Evolutionary conservation across 805 yeast genomes (phyloP), one percentile per base, ranked within the genome.

Genomic region (Pichia nakasei): DNA sequence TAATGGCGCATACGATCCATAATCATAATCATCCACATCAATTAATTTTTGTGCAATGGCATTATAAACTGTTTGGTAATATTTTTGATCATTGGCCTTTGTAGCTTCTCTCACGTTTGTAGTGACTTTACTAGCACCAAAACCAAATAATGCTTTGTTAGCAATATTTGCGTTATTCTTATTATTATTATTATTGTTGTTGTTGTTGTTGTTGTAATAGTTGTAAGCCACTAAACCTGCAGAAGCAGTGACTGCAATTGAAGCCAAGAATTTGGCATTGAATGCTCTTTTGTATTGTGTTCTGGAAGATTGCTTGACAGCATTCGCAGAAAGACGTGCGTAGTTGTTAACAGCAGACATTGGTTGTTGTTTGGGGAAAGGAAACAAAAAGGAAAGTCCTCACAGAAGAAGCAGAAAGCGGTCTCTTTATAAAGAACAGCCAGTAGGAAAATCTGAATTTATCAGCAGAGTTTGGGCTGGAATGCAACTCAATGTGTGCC

Each of bases 11-110:
- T 68, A 65, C 4, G 82, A 75, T 6, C 84, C 84, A 56, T 78
- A 82, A 53, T 79, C 85, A 57, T 69, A 74, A 42, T 67, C 80
- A 47, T 69, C 74, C 31, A 66, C 63, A 37, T 78, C 85, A 50
- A 71, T 68, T 21, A 84, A 59, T 59, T 71, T 73, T 35, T 57
- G 58, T 31, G 81, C 96, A 72, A 76, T 86, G 51, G 78, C 93
- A 66, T 77, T 80, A 65, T 79, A 91, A 48, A 76, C 76, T 47
- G 67, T 55, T 61, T 73, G 88, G 59, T 73, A 88, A 51, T 83
- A 85, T 12, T 69, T 43, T 40, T 58, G 39, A 20, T 51, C 36
- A 3, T 47, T 17, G 2, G 69, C 72, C 9, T 61, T 58, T 37
- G 68, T 61, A 3, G 64, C 54, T 26, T 62, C 59, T 5, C 3